Evolutionary conservation across 371 early-diverging fungal genomes (phyloP).

Genomic region (Mortierella sp.): DNA sequence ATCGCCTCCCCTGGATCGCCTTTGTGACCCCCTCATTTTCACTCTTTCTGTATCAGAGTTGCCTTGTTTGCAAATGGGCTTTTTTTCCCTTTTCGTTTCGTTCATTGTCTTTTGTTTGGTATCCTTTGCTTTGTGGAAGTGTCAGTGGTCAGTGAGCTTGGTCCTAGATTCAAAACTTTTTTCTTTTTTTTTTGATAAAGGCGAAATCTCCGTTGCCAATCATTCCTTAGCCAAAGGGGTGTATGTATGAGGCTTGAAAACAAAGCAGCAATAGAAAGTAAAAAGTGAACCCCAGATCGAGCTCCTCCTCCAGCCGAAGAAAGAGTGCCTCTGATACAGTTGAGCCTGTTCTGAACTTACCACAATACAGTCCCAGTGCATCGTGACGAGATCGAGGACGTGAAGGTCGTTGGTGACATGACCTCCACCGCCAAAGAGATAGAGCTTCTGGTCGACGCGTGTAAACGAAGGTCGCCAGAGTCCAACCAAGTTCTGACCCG

Average conservation of each 20-base stretch:
- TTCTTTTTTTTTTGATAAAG: background rate
- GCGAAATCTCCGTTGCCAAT: background rate
- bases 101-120: background rate
- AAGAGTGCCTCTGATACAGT: background rate
- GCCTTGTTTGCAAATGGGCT: background rate
- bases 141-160: background rate
- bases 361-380: conserved; percentile 52
- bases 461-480: conserved; percentile 77
- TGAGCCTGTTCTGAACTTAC: conserved; percentile 15
- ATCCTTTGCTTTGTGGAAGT: background rate
- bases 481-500: conserved; percentile 73
- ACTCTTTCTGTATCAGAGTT: background rate
- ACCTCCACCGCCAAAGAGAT: conserved; percentile 74
- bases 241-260: background rate
- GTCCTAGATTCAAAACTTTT: background rate
- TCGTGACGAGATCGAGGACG: conserved; percentile 65
- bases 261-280: background rate
- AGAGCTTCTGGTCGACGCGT: conserved; percentile 70
- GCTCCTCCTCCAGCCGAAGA: background rate
- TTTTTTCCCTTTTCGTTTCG: background rate
- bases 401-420: conserved; percentile 73
- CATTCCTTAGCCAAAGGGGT: background rate
- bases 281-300: background rate
- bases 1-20: background rate
- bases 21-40: background rate